Evolutionary conservation across 768 basidiomycete species (phyloP), one percentile per base, ranked within the genome.

Genomic region (Leccinum subtestaceum): DNA sequence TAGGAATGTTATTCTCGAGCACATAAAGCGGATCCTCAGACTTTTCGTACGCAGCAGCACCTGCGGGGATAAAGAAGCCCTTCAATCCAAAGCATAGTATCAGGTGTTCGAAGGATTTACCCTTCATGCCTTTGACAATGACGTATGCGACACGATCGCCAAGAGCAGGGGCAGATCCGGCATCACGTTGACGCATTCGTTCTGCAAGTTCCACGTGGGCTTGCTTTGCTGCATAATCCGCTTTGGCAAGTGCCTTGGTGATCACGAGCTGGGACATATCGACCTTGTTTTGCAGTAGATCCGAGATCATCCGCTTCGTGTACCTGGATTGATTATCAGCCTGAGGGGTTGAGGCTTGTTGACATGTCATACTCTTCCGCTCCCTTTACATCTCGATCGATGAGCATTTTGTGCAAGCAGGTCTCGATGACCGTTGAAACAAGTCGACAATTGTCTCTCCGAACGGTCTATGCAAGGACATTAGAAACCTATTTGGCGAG

Each of bases 221-320:
- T 74, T 98, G 97, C 72, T 96, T 98, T 8, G 84, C 94, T 52
- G 87, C 83, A 68, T 99, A 98, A 68, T 98, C 97, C 38, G 85
- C 79, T 76, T 98, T 99, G 1, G 96, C 80, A 17, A 98, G 80
- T 0, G 96, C 97, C 69, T 99, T 99, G 12, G 97, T 98, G 67
- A 99, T 99, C 70, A 99, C 97, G 21, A 99, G 82, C 70, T 98
- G 97, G 8, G 96, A 98, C 93, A 99, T 96, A 72, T 99, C 97
- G 51, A 99, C 80, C 75, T 90, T 96, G 75, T 98, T 98, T 71
- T 97, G 96, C 29, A 99, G 76, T 2, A 99, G 80, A 67, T 98
- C 95, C 0, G 95, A 84, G 61, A 98, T 98, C 46, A 85, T 88
- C 63, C 90, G 91, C 73, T 99, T 98, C 58, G 89, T 87, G 69